Conservation (phyloP, 768 basidiomycete genomes). For the Boletus rubropictus region DNA sequence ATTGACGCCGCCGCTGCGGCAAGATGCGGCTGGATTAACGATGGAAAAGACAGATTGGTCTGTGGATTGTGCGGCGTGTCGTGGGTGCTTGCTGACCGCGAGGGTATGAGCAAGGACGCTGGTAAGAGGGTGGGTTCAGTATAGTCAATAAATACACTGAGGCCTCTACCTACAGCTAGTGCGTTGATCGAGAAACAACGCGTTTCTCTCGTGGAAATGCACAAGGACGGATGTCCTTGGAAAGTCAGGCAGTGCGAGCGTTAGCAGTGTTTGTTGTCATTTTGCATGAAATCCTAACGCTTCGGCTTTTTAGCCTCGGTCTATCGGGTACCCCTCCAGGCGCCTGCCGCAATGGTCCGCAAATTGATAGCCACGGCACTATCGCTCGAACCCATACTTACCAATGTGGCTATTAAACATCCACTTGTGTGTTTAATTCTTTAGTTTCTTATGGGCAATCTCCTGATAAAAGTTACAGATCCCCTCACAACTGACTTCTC, state of each 20-base stretch:
- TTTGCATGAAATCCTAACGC: conserved; percentile 1
- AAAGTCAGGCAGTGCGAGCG: conserved; percentile 74
- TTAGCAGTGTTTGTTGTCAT: conserved; percentile 31
- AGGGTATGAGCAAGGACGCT: conserved; percentile 71
- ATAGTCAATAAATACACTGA: conserved; percentile 12
- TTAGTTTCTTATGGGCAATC: background rate
- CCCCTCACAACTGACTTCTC: conserved; percentile 47
- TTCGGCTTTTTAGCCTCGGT: conserved; percentile 46
- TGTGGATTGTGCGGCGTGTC: conserved; percentile 67
- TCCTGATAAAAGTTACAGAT: conserved; percentile 40
- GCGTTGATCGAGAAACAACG: conserved; percentile 71
- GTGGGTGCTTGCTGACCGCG: conserved; percentile 67
- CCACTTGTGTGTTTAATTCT: conserved; percentile 51
- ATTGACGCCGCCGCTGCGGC: conserved; percentile 78
- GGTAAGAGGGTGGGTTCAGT: conserved; percentile 48
- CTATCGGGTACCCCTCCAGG: conserved; percentile 67
- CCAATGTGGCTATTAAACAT: conserved; percentile 57
- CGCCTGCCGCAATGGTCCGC: conserved; percentile 56
- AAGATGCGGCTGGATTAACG: conserved; percentile 79
- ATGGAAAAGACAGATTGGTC: conserved; percentile 72
- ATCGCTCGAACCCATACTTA: conserved; percentile 46
- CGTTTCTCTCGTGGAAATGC: conserved; percentile 55
- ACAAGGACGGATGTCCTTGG: conserved; percentile 85
- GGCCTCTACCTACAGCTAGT: conserved; percentile 42
- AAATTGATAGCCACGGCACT: conserved; percentile 54